Conservation (phyloP, 192 early-diverging fungal species). For the Coemansia sp. region DNA sequence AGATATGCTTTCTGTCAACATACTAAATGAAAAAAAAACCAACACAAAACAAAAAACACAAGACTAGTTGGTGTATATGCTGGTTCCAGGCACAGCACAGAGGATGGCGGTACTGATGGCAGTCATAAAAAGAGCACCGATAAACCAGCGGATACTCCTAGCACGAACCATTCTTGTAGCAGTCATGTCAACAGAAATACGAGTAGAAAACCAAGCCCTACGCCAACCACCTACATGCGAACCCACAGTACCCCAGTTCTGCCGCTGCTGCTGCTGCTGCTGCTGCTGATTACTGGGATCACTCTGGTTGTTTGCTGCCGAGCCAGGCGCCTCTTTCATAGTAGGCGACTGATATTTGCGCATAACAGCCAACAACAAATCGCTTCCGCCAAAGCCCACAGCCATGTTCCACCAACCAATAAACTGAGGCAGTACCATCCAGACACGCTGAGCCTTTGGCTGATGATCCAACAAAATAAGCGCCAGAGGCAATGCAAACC, state of each 20-base stretch:
- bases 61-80: constrained; percentile 37
- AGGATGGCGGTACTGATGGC: constrained; percentile 46
- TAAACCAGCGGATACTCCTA: constrained; percentile 52
- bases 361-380: constrained; percentile 41
- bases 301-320: background rate
- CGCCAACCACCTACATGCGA: constrained; percentile 40
- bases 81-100: constrained; percentile 52
- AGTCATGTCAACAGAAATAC: constrained; percentile 48
- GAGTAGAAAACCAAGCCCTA: constrained; percentile 45
- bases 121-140: constrained; percentile 48
- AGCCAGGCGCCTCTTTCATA: constrained; percentile 17
- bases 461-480: constrained; percentile 43
- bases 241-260: constrained; percentile 6
- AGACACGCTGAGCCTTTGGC: constrained; percentile 38
- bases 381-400: constrained; percentile 54
- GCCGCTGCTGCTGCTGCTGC: constrained; percentile 4
- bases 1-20: too few species aligned
- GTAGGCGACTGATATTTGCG: constrained; percentile 54
- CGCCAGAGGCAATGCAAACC: constrained; percentile 50
- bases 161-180: constrained; percentile 52
- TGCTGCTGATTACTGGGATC: background rate
- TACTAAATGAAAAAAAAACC: background rate
- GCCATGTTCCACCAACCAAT: constrained; percentile 57
- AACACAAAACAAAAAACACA: background rate
- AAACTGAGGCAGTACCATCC: constrained; percentile 43